Evolutionary conservation across 331 rosid genomes (phyloP), one percentile per base, ranked within the genome.

Genomic region (Rhamnella rubrinervis): DNA sequence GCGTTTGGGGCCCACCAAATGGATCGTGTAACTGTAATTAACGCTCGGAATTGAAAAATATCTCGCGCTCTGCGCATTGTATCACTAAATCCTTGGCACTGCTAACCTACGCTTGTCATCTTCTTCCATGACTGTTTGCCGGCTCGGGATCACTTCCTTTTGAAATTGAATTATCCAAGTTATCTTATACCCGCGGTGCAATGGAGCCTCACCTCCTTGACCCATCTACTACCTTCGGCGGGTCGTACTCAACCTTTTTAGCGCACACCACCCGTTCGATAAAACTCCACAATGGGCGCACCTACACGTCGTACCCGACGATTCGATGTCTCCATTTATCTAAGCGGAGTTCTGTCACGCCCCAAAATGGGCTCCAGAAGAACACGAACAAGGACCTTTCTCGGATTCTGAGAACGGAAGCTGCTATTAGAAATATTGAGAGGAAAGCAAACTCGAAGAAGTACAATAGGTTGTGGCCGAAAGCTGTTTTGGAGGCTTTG

Each of bases 401-500:
- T 18, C 88, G 87, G 71, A 84, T 93, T 76, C 89, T 93, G 57
- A 75, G 96, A 71, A 93, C 86, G 1, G 97, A 93, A 66, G 89
- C 96, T 7, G 97, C 98, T 2, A 82, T 93, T 19, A 74, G 26
- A 61, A 87, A 88, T 31, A 77, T 93, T 3, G 84, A 76, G 76
- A 83, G 78, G 60, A 93, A 93, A 75, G 87, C 80, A 5, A 85
- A 82, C 55, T 88, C 98, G 1, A 82, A 71, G 72, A 86, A 84
- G 81, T 77, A 88, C 72, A 81, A 65, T 4, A 88, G 81, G 41
- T 76, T 93, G 1, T 88, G 90, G 92, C 98, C 98, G 8, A 90
- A 87, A 65, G 80, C 97, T 39, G 87, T 93, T 73, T 80, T 93
- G 68, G 92, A 88, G 82, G 92, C 96, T 58, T 70, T 93, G 68